Evolutionary conservation across 495 filamentous ascomycete species (phyloP).

Genomic region (Talaromyces stipitatus): DNA sequence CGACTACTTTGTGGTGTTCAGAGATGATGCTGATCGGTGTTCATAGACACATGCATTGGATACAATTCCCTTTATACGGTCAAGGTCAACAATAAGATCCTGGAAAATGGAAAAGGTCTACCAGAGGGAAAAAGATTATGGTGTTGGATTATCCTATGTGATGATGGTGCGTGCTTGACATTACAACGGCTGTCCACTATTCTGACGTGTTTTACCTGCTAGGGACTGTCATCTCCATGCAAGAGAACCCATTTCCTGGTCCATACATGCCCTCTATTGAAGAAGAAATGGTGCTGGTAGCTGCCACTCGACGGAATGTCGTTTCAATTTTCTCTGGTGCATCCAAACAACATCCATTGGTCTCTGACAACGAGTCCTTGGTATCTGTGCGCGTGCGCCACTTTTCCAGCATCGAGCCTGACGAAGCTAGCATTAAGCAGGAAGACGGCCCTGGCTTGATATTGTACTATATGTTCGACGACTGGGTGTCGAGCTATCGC

Average conservation of each 20-base stretch:
- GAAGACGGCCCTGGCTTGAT: constrained; percentile 66
- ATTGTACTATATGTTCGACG: constrained; percentile 84
- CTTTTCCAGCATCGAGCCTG: constrained; percentile 21
- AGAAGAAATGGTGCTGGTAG: constrained; percentile 34
- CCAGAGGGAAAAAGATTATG: constrained; percentile 59
- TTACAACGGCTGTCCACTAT: neutral
- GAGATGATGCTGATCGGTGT: constrained; percentile 5
- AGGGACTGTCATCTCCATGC: constrained; percentile 72
- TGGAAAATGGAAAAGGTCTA: constrained; percentile 35
- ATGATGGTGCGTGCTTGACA: constrained; percentile 49
- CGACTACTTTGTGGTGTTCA: neutral
- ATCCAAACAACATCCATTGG: constrained; percentile 40
- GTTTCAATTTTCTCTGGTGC: constrained; percentile 64
- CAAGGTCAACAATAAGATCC: constrained; percentile 18
- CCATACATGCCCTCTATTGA: constrained; percentile 17
- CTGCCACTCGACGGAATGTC: constrained; percentile 58
- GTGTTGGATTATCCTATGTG: constrained; percentile 77
- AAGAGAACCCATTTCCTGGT: constrained; percentile 58
- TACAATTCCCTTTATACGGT: constrained; percentile 71
- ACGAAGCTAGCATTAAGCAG: constrained; percentile 33
- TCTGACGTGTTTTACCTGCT: constrained; percentile 1
- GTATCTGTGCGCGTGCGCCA: constrained; percentile 46
- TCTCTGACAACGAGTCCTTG: constrained; percentile 36
- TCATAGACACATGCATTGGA: constrained; percentile 66
- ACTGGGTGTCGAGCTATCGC: constrained; percentile 66